Conservation (phyloP, 495 filamentous ascomycete genomes). For the Echria macrotheca region DNA sequence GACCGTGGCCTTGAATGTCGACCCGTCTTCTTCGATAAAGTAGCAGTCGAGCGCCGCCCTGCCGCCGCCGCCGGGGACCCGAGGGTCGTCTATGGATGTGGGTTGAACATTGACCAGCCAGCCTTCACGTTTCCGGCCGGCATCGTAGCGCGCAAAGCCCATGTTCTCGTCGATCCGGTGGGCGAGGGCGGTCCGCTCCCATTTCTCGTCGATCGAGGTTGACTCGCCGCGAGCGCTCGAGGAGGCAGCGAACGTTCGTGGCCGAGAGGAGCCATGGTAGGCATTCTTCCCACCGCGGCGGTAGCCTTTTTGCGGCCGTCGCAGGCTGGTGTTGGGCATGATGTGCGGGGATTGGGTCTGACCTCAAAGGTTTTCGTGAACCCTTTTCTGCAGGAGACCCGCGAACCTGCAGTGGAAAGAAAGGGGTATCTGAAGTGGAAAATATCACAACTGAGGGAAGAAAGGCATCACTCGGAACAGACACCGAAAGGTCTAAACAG, state of each 20-base stretch:
- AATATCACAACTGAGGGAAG: too few relatives aligned
- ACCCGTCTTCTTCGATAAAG: constrained; percentile 89
- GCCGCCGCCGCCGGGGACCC: constrained; percentile 65
- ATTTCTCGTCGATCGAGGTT: constrained; percentile 77
- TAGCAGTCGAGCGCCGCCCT: constrained; percentile 93
- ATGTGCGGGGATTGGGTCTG: neutral
- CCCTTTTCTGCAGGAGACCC: neutral
- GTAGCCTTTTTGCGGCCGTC: constrained; percentile 47
- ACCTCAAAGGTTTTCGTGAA: neutral
- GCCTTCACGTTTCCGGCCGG: constrained; percentile 76
- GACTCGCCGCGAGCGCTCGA: constrained; percentile 71
- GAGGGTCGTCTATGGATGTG: constrained; percentile 79
- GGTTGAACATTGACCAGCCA: constrained; percentile 96
- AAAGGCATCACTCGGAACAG: too few relatives aligned
- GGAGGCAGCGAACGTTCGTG: constrained; percentile 71
- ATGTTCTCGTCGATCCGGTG: constrained; percentile 89
- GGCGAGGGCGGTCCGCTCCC: constrained; percentile 76
- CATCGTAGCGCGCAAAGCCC: constrained; percentile 89
- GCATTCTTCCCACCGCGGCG: constrained; percentile 48
- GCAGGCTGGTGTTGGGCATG: constrained; percentile 47
- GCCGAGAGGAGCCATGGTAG: constrained; percentile 44
- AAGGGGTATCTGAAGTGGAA: too few relatives aligned
- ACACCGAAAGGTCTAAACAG: too few relatives aligned
- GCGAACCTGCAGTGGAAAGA: neutral
- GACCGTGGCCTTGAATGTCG: constrained; percentile 92